Evolutionary conservation across 106 monocot species (phyloP), one percentile per base, ranked within the genome.

Genomic region (Narthecium ossifragum): DNA sequence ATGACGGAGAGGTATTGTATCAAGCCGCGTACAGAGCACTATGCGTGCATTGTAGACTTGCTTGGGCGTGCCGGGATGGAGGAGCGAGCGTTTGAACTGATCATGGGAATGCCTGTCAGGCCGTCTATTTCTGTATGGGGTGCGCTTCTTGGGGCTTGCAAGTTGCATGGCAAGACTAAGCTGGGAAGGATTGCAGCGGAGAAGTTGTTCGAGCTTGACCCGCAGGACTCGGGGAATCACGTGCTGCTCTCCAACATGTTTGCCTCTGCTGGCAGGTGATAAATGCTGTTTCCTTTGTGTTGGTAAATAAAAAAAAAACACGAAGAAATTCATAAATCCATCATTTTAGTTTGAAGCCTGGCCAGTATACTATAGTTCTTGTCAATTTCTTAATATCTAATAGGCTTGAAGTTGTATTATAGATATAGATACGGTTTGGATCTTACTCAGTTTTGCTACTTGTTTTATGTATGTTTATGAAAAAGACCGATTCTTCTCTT

Each of bases 51-150:
- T 13, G 93, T 93, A 18, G 93, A 89, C 67, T 59, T 89, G 71
- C 77, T 93, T 39, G 89, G 88, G 15, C 85, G 89, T 51, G 88
- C 89, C 18, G 93, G 93, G 15, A 79, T 64, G 85, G 85, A 59
- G 34, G 93, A 93, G 26, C 58, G 49, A 17, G 89, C 93, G 1
- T 89, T 80, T 49, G 80, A 85, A 56, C 32, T 93, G n/a, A 85
- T 93, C 37, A 66, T 70, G 69, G 61, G 51, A 24, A 93, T 93
- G 89, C 79, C 88, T 0, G 67, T 93, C 55, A 71, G 52, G 34
- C 93, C 93, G 0, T 80, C 82, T 26, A 57, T 85, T 30, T 82
- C 89, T 0, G 85, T 93, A 6, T 93, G 93, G 93, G 89, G 89
- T 3, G 89, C 93, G 3, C 82, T 93, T 26, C 85, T 93, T 53